A percentile compares a stretch with the other conserved stretches of the same genome.
Evolutionary conservation across 1,284 basidiomycete genomes (phyloP).

Genomic region (Acaromyces ingoldii): DNA sequence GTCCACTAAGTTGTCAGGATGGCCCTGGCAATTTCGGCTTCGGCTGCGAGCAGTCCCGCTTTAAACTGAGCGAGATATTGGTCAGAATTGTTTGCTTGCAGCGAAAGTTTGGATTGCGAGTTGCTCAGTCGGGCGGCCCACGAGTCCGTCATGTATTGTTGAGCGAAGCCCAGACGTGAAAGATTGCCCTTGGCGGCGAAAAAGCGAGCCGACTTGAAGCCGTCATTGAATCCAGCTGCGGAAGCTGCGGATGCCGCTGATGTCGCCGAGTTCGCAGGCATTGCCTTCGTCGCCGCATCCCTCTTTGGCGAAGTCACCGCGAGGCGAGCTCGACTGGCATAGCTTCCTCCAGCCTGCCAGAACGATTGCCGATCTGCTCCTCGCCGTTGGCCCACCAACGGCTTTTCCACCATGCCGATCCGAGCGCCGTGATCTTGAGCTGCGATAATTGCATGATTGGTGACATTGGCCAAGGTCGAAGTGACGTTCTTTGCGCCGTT

Average conservation of each 20-base stretch:
- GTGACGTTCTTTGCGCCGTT: background rate
- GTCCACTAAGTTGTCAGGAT: too few relatives aligned
- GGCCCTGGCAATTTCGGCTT: constrained; percentile 3
- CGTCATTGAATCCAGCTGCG: constrained; percentile 60
- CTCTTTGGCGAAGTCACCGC: background rate
- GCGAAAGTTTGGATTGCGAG: too few relatives aligned
- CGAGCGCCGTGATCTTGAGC: constrained; percentile 1
- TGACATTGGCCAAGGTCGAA: background rate
- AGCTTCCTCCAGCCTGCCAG: background rate
- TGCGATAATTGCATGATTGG: background rate
- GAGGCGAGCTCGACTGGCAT: constrained; percentile 7
- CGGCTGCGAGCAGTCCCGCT: constrained; percentile 2
- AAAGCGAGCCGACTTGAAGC: constrained; percentile 61
- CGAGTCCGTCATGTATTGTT: constrained; percentile 61
- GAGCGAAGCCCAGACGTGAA: constrained; percentile 64
- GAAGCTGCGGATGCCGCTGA: background rate
- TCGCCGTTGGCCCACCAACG: too few relatives aligned
- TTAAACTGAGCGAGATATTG: constrained; percentile 7
- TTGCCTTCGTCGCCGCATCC: background rate
- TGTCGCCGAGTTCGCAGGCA: background rate
- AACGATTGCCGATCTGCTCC: constrained; percentile 1
- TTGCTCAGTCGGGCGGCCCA: constrained; percentile 15
- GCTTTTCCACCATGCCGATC: constrained; percentile 10
- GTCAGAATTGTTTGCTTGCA: background rate
- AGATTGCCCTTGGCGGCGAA: constrained; percentile 58